These are phyloP conservation scores for Besnoitia besnoiti DNA, from an alignment of 169 alveolate genomes.

Conservation along the genomic window DNA sequence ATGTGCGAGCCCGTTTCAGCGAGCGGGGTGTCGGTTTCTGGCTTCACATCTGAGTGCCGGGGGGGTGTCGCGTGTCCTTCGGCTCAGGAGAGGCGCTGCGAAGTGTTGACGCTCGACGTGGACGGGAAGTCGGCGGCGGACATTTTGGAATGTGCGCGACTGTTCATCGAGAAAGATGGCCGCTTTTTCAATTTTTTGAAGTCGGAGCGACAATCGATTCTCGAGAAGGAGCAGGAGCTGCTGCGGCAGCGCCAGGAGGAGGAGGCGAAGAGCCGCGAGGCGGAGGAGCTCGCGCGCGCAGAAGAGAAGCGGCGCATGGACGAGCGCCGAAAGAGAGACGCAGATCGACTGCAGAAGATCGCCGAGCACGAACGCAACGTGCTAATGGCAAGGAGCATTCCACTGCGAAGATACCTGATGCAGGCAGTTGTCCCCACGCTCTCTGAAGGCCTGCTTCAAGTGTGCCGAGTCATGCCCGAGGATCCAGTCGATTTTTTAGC, in stretches of 20 bases:
- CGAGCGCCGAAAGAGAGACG: constrained; percentile 69
- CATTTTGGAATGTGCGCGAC: constrained; percentile 56
- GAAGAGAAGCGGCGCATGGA: constrained; percentile 66
- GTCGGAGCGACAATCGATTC: constrained; percentile 70
- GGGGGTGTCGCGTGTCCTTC: no score
- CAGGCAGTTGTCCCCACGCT: constrained; percentile 89
- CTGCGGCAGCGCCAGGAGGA: constrained; percentile 68
- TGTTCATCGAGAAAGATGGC: constrained; percentile 79
- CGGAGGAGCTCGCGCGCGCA: constrained; percentile 40
- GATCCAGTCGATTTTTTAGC: constrained; percentile 87
- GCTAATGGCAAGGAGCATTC: constrained; percentile 77
- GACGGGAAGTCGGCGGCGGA: constrained; percentile 57
- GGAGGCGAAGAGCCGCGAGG: constrained; percentile 56
- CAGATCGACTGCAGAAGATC: constrained; percentile 60
- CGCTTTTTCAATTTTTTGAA: constrained; percentile 78
- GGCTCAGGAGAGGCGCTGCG: constrained; percentile 26
- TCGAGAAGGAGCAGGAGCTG: constrained; percentile 64
- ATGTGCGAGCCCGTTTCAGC: no score
- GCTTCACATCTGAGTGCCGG: no score
- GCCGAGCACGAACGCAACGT: constrained; percentile 76
- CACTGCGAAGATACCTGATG: constrained; percentile 84
- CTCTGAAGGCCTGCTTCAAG: constrained; percentile 87
- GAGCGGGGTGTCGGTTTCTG: no score
- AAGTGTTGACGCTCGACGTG: constrained; percentile 25
- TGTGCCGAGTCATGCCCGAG: constrained; percentile 85